Percentiles rank a stretch among this genome's conserved stretches.
Conservation (phyloP, 73 alveolate genomes). For the Paramecium biaurelia region DNA sequence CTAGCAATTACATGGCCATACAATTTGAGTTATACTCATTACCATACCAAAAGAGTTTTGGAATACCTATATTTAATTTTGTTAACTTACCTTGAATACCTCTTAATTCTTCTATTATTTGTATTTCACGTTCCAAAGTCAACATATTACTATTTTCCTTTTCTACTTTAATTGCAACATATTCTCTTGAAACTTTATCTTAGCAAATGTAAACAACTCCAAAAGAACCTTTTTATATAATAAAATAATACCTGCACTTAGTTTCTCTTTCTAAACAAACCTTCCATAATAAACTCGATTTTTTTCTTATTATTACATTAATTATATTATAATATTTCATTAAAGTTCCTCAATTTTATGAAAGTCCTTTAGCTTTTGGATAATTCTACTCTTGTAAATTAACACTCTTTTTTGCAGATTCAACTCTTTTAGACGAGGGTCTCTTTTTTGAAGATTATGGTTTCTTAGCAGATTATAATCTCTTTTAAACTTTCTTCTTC, state of each 20-base stretch:
- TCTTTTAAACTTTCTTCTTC: slow-evolving; percentile 37
- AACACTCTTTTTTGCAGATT: slow-evolving; percentile 42
- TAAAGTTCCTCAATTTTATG: background rate
- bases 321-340: slow-evolving; percentile 50
- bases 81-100: background rate
- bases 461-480: slow-evolving; percentile 59
- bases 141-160: slow-evolving; percentile 22
- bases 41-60: slow-evolving; percentile 58
- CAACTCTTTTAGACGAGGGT: slow-evolving; percentile 41
- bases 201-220: slow-evolving; percentile 88
- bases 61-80: background rate
- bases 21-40: slow-evolving; percentile 1
- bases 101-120: slow-evolving; percentile 45
- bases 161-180: slow-evolving; percentile 79
- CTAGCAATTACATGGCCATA: slow-evolving; percentile 42
- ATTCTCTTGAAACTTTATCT: slow-evolving; percentile 74
- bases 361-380: slow-evolving; percentile 56
- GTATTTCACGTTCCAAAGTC: slow-evolving; percentile 31
- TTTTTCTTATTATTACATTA: slow-evolving; percentile 7
- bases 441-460: slow-evolving; percentile 55
- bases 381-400: slow-evolving; percentile 36
- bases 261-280: slow-evolving; percentile 19
- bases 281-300: background rate
- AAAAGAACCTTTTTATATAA: slow-evolving; percentile 82
- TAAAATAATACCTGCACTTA: background rate